phyloP scores from a whole-genome alignment of 257 asterid genomes.

The Echium plantagineum region DNA sequence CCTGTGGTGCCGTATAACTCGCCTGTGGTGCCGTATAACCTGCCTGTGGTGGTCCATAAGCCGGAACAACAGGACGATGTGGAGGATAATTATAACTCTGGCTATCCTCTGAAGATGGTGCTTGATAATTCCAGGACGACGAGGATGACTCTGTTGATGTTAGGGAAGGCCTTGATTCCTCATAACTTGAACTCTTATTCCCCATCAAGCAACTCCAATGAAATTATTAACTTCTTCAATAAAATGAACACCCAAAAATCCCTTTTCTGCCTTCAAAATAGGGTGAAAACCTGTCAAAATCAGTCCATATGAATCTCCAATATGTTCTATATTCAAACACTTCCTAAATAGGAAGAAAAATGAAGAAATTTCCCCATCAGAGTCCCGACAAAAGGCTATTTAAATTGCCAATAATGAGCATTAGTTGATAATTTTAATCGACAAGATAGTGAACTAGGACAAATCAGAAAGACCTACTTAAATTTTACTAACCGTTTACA shows the following conservation, averaged over 20 bases:
- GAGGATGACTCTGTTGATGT: conserved; percentile 23
- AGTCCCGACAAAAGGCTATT: background rate
- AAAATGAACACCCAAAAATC: conserved; percentile 3
- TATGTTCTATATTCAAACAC: background rate
- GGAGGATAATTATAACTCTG: conserved; percentile 31
- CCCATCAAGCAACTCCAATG: conserved; percentile 54
- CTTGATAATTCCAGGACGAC: conserved; percentile 35
- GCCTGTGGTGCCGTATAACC: conserved; percentile 18
- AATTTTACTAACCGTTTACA: no score
- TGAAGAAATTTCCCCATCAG: background rate
- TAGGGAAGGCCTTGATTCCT: conserved; percentile 47
- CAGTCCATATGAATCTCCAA: conserved; percentile 10
- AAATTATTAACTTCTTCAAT: conserved; percentile 10
- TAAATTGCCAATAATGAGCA: background rate
- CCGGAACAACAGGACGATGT: conserved; percentile 26
- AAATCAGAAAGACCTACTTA: no score
- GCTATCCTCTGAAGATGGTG: conserved; percentile 39
- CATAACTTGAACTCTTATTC: conserved; percentile 58
- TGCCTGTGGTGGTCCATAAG: conserved; percentile 27
- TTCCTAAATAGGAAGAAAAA: background rate
- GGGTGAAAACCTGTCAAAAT: conserved; percentile 3
- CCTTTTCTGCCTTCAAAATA: conserved; percentile 1
- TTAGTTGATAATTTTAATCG: background rate
- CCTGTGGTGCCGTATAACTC: conserved; percentile 20
- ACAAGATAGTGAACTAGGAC: background rate